Evolutionary conservation across 2,329 filamentous ascomycete species (phyloP), one percentile per base, ranked within the genome.

Genomic region (Hypoxylon sp.): DNA sequence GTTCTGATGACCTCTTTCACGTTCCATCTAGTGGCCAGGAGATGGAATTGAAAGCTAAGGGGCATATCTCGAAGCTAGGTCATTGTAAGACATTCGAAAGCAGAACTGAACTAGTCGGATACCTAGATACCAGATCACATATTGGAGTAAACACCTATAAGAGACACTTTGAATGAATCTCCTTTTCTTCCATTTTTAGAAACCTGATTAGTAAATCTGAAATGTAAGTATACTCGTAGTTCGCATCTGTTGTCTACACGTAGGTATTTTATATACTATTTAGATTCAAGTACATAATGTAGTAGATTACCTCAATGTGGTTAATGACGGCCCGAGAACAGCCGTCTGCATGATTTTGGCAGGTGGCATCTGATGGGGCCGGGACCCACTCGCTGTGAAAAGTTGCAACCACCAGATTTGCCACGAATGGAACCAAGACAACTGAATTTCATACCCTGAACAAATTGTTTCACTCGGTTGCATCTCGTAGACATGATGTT

Each of bases 401-500:
- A 62, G 52, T 61, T 62, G 49, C 57, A 59, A 59, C 67, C 32
- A 17, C 25, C 63, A 65, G 63, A 43, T 68, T 70, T 62, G 58
- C 62, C 65, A 68, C 65, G 49, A 46, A 60, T 23, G 19, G 19
- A 59, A 46, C 6, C n/a, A 59, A 64, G 36, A 61, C 11, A 34
- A 56, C 48, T 43, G 43, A 49, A 50, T 28, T 38, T 49, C 52
- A 50, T 46, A 53, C 23, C 11, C 5, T 41, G 14, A 25, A 21
- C 2, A 46, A 43, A 48, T 13, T 56, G 17, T 45, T 41, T 49
- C 10, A 49, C 50, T 53, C 17, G 13, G 21, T 21, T 52, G 2
- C n/a, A n/a, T 9, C 11, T 14, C 10, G 19, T 41, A 1, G 13
- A 13, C 51, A 74, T 25, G 9, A 78, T 79, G 76, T 56, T 78